Base-by-base conservation (phyloP, 345 rosid species). In the Barbarea vulgaris region DNA sequence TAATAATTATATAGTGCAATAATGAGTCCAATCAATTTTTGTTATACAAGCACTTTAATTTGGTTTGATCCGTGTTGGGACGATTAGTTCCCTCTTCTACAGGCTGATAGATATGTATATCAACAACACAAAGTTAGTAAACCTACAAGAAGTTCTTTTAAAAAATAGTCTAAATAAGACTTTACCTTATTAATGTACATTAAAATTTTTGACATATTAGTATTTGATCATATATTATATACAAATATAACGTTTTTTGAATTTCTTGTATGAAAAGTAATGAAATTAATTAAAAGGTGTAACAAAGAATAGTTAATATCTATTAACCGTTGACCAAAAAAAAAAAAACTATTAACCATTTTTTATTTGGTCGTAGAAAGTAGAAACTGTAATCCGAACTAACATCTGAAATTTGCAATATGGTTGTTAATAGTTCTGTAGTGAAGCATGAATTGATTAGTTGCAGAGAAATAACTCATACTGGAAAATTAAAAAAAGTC, bases 71-170 rank as follows among this genome's bases (percentile, higher is more conserved):
- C 52, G 24, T 67, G 48, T 9, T 70, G 25, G n/a, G 18, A 39
- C 64, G 37, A 68, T 59, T 31, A 24, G 37, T 67, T 75, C 74
- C 63, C 68, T 50, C 62, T 60, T 60, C 62, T 28, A 36, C 70
- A 68, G 53, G 74, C 74, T 76, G 69, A 68, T 30, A 52, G 36
- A 37, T 34, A 56, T 65, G 57, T 75, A 17, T 30, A 67, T 24
- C 48, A 34, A 24, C 34, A 67, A 50, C n/a, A n/a, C n/a, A 64
- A 64, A 19, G 21, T 14, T 33, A 48, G 8, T 66, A 59, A 36
- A 36, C 44, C 67, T 27, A 22, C 17, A 39, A 39, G 9, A 37
- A 37, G 18, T 13, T 12, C 7, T 22, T 61, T 39, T n/a, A 22
- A 12, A 12, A 24, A 13, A 3, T 44, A 21, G 24, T 22, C 27